phyloP scores from a whole-genome alignment of 768 basidiomycete genomes.

The Suillus subluteus region DNA sequence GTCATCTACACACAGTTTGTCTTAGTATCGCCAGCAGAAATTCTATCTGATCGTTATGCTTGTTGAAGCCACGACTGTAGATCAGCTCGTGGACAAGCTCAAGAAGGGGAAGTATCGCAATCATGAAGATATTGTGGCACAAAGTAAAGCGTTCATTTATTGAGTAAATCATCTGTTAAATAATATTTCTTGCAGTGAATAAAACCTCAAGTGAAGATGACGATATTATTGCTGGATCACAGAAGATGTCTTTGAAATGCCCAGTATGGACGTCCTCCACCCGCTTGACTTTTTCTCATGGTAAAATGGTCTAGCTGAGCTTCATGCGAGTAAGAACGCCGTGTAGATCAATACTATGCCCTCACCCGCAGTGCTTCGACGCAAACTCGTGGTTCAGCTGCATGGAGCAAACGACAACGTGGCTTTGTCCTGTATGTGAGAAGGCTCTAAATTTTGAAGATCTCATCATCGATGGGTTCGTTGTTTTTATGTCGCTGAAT shows the following conservation, averaged over 20 bases:
- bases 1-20: neutral
- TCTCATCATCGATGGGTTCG: conserved; percentile 90
- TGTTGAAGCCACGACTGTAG: conserved; percentile 76
- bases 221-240: conserved; percentile 88
- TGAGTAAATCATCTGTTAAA: neutral
- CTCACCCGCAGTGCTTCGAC: conserved; percentile 95
- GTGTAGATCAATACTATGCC: conserved; percentile 84
- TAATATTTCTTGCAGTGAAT: conserved; percentile 49
- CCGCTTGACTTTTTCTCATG: conserved; percentile 7
- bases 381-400: conserved; percentile 91
- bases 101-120: conserved; percentile 68
- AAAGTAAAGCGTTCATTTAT: conserved; percentile 53
- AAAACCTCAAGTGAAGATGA: conserved; percentile 71
- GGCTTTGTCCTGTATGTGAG: conserved; percentile 94
- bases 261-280: conserved; percentile 60
- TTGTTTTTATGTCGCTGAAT: conserved; percentile 10
- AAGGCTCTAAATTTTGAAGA: conserved; percentile 76
- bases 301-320: conserved; percentile 59
- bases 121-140: conserved; percentile 63
- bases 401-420: conserved; percentile 96
- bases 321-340: conserved; percentile 85
- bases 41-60: conserved; percentile 86
- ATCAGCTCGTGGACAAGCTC: conserved; percentile 69
- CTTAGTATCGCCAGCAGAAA: conserved; percentile 54
- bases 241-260: conserved; percentile 91